Percentiles rank a stretch among this genome's conserved stretches.
These are phyloP conservation scores for Przewalskia tangutica DNA, from an alignment of 257 asterid species.

Conservation along the genomic window DNA sequence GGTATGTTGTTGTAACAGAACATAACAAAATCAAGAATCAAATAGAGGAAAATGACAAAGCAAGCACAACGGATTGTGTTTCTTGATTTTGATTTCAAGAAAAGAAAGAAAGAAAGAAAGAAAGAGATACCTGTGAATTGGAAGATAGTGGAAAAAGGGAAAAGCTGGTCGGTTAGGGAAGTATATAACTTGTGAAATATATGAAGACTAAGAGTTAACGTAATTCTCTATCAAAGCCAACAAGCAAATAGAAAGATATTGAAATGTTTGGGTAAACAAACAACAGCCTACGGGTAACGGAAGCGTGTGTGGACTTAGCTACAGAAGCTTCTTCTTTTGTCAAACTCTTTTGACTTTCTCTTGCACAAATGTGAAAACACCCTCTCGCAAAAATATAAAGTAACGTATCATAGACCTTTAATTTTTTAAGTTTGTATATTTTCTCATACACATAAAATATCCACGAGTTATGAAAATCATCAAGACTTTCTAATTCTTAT, in stretches of 20 bases:
- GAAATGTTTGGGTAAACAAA: slow-evolving; percentile 8
- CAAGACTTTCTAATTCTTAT: too few species aligned
- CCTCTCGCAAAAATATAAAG: too few species aligned
- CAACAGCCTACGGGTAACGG: not conserved
- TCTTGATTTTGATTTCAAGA: not conserved
- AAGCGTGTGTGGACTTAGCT: not conserved
- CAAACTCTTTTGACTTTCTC: not conserved
- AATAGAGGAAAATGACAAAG: not conserved
- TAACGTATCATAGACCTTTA: too few species aligned
- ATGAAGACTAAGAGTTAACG: not conserved
- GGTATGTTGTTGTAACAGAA: too few species aligned
- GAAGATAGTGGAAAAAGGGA: not conserved
- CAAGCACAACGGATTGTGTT: not conserved
- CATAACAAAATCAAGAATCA: not conserved
- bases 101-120: not conserved
- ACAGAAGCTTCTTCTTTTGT: not conserved
- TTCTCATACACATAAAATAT: too few species aligned
- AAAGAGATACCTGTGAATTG: not conserved
- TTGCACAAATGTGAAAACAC: too few species aligned
- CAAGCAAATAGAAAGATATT: not conserved
- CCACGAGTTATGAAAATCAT: too few species aligned
- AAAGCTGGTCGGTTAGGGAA: not conserved
- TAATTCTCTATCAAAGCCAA: not conserved
- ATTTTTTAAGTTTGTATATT: too few species aligned
- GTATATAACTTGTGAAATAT: not conserved